Base-by-base conservation (phyloP, 768 basidiomycete genomes). In the Leucosporidium scottii region DNA sequence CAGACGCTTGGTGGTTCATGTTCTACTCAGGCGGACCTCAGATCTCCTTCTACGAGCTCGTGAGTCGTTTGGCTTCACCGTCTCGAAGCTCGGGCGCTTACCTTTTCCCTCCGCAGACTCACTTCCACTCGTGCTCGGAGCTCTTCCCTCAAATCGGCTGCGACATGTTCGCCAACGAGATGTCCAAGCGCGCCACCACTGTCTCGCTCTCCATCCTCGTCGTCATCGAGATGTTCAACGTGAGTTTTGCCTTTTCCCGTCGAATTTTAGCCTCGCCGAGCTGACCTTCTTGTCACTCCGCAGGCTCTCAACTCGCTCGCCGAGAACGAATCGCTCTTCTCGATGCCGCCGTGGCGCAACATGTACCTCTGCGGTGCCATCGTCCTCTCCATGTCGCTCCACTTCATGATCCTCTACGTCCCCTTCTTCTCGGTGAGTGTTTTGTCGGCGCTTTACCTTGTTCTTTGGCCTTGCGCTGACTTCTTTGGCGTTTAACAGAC, bases 131-230 rank as follows among this genome's bases (percentile, higher is more conserved):
- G 80, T 99, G 94, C 76, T 82, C 87, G 3, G 63, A 83, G 15
- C 75, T 82, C 65, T 97, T 96, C 84, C 87, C 93, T 1, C 84
- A 90, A 75, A 88, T 98, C 73, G 94, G 93, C 21, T 98, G 94
- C 78, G 84, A 86, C 73, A 99, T 99, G 89, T 99, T 75, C 47
- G 51, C 57, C 31, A 89, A 93, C 78, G 83, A 83, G 68, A 86
- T 91, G 84, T 81, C 94, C 18, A 86, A 86, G 74, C 84, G 84
- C 21, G 94, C 93, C 4, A 96, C 93, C 65, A 99, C 94, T 27
- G 91, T 98, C 84, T 93, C 91, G 71, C 81, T 99, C 44, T 97
- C 94, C 31, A 92, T 98, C 75, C 84, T 99, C 59, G 94, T 99
- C 64, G 93, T 88, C 3, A 86, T 94, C 62, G 91, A 94, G 80